Evolutionary conservation across 345 rosid genomes (phyloP), one percentile per base, ranked within the genome.

Genomic region (Reutealis trisperma): DNA sequence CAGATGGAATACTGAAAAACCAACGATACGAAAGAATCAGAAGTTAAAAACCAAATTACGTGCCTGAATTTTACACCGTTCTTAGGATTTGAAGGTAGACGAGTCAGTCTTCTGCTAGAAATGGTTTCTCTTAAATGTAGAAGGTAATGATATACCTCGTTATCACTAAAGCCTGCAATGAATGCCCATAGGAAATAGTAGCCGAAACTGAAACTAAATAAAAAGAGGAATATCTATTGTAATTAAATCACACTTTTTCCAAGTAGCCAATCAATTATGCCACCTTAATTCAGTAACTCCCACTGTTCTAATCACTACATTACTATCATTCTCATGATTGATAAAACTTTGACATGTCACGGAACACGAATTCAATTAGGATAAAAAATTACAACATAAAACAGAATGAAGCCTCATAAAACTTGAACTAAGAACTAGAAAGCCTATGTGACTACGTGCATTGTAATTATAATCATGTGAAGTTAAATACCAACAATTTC

Each of bases 51-150:
- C 69, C 32, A 51, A 49, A 58, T 63, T 15, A 21, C 89, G 71
- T 82, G 83, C 98, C 98, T 93, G 84, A 95, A 95, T 81, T 81
- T 88, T 14, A 71, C 82, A 69, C 92, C 91, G 73, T 91, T 90
- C 88, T 95, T 95, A 65, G 90, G 62, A 58, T 77, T 90, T 78
- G 98, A 89, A 78, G 96, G 91, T 62, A 88, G 90, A 71, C 86
- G 87, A 75, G 83, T 89, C 67, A 88, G 74, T 83, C 88, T 79
- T 63, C 82, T 80, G 63, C 63, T 59, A 6, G 88, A 79, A 65
- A 51, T 32, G 73, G 71, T 72, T 76, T 88, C 93, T 78, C 84
- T 87, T 71, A 93, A 82, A 81, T 92, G 90, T 51, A 95, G 61
- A 52, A 82, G 83, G 80, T 88, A 93, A 78, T 71, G 76, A 82